A percentile compares a stretch with the other conserved stretches of the same genome.
Evolutionary conservation across 2,329 filamentous ascomycete species (phyloP).

Genomic region (Purpureocillium takamizusanense): DNA sequence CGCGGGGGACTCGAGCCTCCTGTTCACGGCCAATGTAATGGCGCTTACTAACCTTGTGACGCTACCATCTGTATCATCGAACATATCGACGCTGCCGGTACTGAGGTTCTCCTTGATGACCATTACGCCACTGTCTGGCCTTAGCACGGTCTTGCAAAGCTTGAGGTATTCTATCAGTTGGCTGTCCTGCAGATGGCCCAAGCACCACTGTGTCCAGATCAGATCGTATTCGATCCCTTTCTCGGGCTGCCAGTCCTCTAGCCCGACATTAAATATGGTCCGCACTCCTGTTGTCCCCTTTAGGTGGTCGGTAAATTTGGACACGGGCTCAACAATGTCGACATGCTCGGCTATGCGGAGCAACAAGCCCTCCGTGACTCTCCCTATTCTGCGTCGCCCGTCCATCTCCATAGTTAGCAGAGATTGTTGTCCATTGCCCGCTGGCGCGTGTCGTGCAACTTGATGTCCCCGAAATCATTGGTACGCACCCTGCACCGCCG

Average conservation of each 20-base stretch:
- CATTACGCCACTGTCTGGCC: constrained; percentile 20
- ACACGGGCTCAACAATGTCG: constrained; percentile 78
- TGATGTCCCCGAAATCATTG: neutral
- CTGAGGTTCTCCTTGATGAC: constrained; percentile 60
- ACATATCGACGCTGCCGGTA: constrained; percentile 52
- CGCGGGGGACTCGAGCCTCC: too few species aligned
- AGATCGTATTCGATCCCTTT: constrained; percentile 56
- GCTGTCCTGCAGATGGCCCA: constrained; percentile 69
- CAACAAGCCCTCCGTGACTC: constrained; percentile 73
- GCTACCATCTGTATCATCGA: constrained; percentile 66
- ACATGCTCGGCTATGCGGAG: constrained; percentile 59
- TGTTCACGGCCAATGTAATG: too few species aligned
- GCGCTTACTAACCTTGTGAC: constrained; percentile 53
- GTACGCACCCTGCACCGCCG: constrained; percentile 28
- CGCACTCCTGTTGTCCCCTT: constrained; percentile 47
- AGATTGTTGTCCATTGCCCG: neutral
- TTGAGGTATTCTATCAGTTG: constrained; percentile 61
- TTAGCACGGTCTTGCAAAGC: constrained; percentile 41
- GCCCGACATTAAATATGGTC: constrained; percentile 59
- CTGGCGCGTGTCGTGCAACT: too few species aligned
- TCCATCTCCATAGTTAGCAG: neutral
- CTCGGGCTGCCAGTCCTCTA: constrained; percentile 59
- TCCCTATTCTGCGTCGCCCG: constrained; percentile 54
- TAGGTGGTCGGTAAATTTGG: constrained; percentile 65
- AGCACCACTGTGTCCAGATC: constrained; percentile 87